Conservation (phyloP, 225 moss, liverwort and hornwort genomes). For the Climacium dendroides region DNA sequence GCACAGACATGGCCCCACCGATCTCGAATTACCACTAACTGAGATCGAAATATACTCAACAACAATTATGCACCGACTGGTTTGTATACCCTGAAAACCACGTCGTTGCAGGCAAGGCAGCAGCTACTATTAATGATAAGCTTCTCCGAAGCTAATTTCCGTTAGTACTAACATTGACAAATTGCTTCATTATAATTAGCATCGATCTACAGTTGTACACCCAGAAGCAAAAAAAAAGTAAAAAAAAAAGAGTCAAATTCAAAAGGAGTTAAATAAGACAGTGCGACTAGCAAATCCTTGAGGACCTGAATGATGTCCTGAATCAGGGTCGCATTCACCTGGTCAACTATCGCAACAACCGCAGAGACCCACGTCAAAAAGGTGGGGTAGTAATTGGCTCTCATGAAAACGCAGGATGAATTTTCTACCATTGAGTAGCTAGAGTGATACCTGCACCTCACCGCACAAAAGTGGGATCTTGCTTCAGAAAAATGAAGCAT, state of each 20-base stretch:
- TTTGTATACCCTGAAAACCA: neutral
- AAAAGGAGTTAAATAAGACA: no score
- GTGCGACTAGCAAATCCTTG: neutral
- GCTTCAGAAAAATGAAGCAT: neutral
- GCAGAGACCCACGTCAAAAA: neutral
- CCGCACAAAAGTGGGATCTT: neutral
- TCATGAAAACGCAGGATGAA: neutral
- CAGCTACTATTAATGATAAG: neutral
- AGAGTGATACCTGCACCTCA: neutral
- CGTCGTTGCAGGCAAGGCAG: neutral
- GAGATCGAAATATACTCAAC: neutral
- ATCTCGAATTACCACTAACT: neutral
- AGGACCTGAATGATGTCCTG: neutral
- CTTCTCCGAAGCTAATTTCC: neutral
- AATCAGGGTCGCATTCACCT: neutral
- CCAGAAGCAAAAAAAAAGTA: neutral
- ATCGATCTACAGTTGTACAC: neutral
- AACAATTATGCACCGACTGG: neutral
- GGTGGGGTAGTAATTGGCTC: neutral
- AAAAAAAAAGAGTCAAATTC: neutral
- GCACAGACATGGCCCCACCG: neutral
- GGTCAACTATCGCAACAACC: neutral
- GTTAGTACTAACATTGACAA: neutral
- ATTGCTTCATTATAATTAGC: neutral
- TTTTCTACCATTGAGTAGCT: neutral